phyloP scores from a whole-genome alignment of 2,329 filamentous ascomycete species.

The Talaromyces sp. region DNA sequence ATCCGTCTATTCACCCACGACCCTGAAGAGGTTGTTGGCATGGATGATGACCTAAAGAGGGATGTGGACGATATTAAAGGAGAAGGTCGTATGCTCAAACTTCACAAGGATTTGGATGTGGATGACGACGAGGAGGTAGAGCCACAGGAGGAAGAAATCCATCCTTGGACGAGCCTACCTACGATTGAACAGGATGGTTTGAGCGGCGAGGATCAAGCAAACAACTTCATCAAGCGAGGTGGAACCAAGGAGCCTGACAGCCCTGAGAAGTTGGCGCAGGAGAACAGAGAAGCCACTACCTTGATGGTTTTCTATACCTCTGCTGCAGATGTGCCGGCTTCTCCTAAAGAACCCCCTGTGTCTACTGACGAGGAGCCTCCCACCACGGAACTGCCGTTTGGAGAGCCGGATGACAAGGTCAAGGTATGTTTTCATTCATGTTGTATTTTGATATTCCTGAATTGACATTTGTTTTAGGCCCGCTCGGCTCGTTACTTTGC shows the following conservation, averaged over 20 bases:
- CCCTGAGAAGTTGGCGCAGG: conserved; percentile 40
- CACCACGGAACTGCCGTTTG: conserved; percentile 37
- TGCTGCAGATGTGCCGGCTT: conserved; percentile 41
- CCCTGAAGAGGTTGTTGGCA: conserved; percentile 57
- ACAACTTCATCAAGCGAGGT: conserved; percentile 41
- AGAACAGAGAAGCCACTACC: conserved; percentile 43
- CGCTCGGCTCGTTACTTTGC: conserved; percentile 41
- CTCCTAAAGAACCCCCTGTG: conserved; percentile 44
- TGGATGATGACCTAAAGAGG: conserved; percentile 53
- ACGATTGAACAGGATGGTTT: conserved; percentile 37
- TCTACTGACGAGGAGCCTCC: conserved; percentile 33
- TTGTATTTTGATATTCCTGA: neutral
- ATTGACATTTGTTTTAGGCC: conserved; percentile 22
- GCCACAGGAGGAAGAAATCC: conserved; percentile 36
- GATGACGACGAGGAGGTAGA: conserved; percentile 54
- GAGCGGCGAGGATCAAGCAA: conserved; percentile 28
- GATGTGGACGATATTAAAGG: conserved; percentile 57
- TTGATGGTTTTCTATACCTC: conserved; percentile 47
- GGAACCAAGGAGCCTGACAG: conserved; percentile 37
- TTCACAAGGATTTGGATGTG: conserved; percentile 52
- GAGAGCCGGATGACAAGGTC: conserved; percentile 38
- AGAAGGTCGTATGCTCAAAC: conserved; percentile 48
- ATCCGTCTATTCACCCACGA: conserved; percentile 58
- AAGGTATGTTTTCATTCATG: conserved; percentile 29
- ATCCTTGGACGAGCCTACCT: conserved; percentile 29